A percentile compares a stretch with the other conserved stretches of the same genome.
These are phyloP conservation scores for Colletotrichum orbiculare DNA, from an alignment of 2,329 filamentous ascomycete species.

Conservation along the genomic window DNA sequence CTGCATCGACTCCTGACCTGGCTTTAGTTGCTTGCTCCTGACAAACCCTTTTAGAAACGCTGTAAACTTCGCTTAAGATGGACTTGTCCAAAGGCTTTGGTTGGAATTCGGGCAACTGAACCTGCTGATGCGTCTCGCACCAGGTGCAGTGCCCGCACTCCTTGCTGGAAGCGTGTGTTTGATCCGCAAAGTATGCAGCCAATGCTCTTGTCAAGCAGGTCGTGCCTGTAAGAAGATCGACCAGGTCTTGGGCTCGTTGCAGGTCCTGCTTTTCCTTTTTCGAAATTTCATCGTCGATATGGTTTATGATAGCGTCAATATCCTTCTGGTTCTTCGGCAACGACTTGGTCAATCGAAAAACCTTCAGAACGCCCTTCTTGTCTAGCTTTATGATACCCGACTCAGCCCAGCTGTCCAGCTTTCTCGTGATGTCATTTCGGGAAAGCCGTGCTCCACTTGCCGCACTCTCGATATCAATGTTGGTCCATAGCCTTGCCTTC, in stretches of 20 bases:
- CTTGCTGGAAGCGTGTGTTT: slow-evolving; percentile 51
- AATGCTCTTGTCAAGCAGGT: slow-evolving; percentile 64
- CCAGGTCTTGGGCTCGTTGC: slow-evolving; percentile 59
- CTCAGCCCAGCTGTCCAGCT: slow-evolving; percentile 66
- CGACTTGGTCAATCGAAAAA: slow-evolving; percentile 61
- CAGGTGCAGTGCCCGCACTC: slow-evolving; percentile 68
- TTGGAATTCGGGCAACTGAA: slow-evolving; percentile 52
- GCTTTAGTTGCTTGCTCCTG: slow-evolving; percentile 8
- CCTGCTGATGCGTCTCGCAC: slow-evolving; percentile 51
- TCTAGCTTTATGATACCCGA: slow-evolving; percentile 61
- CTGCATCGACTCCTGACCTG: background rate
- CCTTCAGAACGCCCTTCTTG: slow-evolving; percentile 61
- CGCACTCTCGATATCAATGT: slow-evolving; percentile 60
- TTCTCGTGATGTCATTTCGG: slow-evolving; percentile 61
- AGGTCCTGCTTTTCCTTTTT: slow-evolving; percentile 65
- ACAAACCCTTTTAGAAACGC: slow-evolving; percentile 43
- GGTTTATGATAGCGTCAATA: slow-evolving; percentile 55
- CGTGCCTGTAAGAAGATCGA: slow-evolving; percentile 62
- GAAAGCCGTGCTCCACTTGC: slow-evolving; percentile 45
- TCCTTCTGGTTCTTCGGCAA: slow-evolving; percentile 56
- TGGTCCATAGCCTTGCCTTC: slow-evolving; percentile 54
- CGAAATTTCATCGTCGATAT: slow-evolving; percentile 62
- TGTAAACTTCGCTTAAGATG: slow-evolving; percentile 56
- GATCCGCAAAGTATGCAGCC: slow-evolving; percentile 68
- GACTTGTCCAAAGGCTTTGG: slow-evolving; percentile 50